Conservation (phyloP, 331 rosid species). For the Acacia concinna region DNA sequence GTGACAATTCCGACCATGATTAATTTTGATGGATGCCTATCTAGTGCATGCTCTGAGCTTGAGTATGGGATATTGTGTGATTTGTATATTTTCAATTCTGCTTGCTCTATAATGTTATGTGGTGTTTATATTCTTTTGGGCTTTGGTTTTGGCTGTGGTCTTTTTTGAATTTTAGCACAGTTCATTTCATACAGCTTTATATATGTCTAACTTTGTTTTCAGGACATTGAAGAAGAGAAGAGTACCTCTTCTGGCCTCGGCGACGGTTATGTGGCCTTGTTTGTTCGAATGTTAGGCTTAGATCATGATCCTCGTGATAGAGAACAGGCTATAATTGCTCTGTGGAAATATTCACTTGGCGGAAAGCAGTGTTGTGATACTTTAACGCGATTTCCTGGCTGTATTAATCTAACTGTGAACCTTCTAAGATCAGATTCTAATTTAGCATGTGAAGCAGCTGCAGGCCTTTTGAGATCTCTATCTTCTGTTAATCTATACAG, state of each 20-base stretch:
- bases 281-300: conserved; percentile 84
- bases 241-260: conserved; percentile 46
- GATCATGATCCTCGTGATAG: conserved; percentile 68
- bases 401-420: conserved; percentile 69
- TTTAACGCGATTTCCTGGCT: conserved; percentile 83
- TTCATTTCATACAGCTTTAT: conserved; percentile 6
- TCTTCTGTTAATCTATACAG: conserved; percentile 68
- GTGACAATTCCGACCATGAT: background rate
- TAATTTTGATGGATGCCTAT: background rate
- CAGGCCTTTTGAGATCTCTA: conserved; percentile 76
- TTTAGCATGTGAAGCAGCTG: conserved; percentile 82
- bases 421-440: conserved; percentile 72
- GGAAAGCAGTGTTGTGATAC: conserved; percentile 74
- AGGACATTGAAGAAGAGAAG: conserved; percentile 56
- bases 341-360: conserved; percentile 89
- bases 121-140: background rate
- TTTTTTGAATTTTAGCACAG: conserved; percentile 5
- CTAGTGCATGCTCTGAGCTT: background rate
- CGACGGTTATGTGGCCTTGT: conserved; percentile 69
- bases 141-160: conserved; percentile 4
- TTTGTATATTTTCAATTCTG: background rate
- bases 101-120: background rate
- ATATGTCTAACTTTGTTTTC: conserved; percentile 32
- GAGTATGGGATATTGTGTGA: background rate
- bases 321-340: conserved; percentile 73